These are phyloP conservation scores for sunflower (Helianthus annuus) DNA, from an alignment of 129 eudicot species.

Conservation along the genomic window HanXRQr2.0-SUNRISE NC_035440.2:11637279-11637778, in stretches of 20 bases:
- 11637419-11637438: conserved; percentile 92
- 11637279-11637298: conserved; percentile 6
- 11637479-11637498: background rate
- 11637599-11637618: conserved; percentile 93
- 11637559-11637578: conserved; percentile 94
- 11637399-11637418: conserved; percentile 92
- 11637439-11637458: conserved; percentile 73
- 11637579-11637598: conserved; percentile 92
- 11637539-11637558: conserved; percentile 86
- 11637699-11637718: background rate
- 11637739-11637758: conserved; percentile 42
- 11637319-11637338: conserved; percentile 84
- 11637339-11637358: conserved; percentile 87
- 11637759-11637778: conserved; percentile 85
- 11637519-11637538: conserved; percentile 71
- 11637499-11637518: background rate
- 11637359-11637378: conserved; percentile 88
- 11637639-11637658: conserved; percentile 1
- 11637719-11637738: background rate
- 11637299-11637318: conserved; percentile 56
- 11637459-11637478: conserved; percentile 5
- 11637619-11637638: conserved; percentile 94
- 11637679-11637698: background rate
- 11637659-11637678: background rate
- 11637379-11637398: conserved; percentile 84